Base-by-base conservation (phyloP, 306 rosid genomes). In the Coriaria nepalensis region DNA sequence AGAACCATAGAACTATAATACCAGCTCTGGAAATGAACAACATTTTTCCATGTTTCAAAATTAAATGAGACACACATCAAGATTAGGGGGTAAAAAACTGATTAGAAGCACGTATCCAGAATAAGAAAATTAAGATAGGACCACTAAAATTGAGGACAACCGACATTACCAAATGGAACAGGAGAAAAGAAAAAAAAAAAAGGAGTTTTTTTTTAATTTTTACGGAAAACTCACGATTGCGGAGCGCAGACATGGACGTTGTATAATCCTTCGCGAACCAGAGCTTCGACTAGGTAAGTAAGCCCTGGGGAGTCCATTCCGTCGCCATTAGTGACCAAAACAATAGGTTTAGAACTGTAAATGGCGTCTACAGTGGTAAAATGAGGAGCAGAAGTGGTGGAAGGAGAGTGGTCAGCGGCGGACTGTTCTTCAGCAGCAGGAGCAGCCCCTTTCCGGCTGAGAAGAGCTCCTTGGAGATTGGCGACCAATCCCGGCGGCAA, bases 181-280 rank as follows among this genome's bases (percentile, higher is more conserved):
- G 42, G 40, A 38, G 2, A 9, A 14, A 20, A 35, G 45, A 43
- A 49, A 53, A 33, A 40, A n/a, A 37, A 10, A 40, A 38, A 46
- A 12, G n/a, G 39, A 36, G n/a, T n/a, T n/a, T n/a, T n/a, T n/a
- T 20, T 20, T 20, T 20, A 20, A 1, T 20, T 20, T 51, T 45
- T 8, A 12, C 9, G 53, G 63, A 47, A 7, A 67, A 79, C 97
- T 66, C 79, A 90, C 98, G 85, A 85, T 75, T 90, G 95, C 60
- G 98, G 98, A 79, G 85, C 97, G 81, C 92, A 81, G 72, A 84
- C 82, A 43, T 84, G 76, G 65, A 90, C 94, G 75, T 77, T 77
- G 85, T 77, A 85, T 8, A 82, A 72, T 61, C 76, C 85, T 56
- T 77, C 63, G 8, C 56, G 64, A 53, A 84, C 85, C 40, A 90